phyloP scores from a whole-genome alignment of 192 early-diverging fungal species.

The Coemansia sp. region DNA sequence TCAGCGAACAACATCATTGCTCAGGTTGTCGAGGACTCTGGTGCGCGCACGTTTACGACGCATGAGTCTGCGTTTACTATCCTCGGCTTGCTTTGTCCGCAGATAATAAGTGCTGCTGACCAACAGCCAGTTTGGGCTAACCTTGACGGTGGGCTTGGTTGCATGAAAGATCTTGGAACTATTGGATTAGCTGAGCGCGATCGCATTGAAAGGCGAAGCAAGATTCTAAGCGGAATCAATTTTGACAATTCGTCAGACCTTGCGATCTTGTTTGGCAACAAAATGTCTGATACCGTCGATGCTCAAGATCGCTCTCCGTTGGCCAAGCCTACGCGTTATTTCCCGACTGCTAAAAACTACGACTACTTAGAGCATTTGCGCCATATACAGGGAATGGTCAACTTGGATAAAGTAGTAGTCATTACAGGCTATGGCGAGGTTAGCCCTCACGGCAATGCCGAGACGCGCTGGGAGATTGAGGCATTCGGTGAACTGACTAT shows the following conservation, averaged over 20 bases:
- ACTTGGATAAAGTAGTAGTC: constrained; percentile 87
- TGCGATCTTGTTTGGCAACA: neutral
- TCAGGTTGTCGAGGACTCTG: constrained; percentile 76
- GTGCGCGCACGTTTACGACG: constrained; percentile 86
- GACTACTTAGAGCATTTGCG: constrained; percentile 64
- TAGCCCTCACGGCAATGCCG: constrained; percentile 80
- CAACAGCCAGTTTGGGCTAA: constrained; percentile 83
- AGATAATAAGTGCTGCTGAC: constrained; percentile 64
- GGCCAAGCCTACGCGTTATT: constrained; percentile 85
- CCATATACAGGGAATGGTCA: constrained; percentile 66
- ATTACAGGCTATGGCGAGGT: constrained; percentile 91
- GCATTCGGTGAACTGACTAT: constrained; percentile 58
- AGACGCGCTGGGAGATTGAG: constrained; percentile 97
- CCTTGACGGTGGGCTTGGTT: constrained; percentile 79
- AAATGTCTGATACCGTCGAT: constrained; percentile 24
- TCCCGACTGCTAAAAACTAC: constrained; percentile 70
- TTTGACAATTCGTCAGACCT: constrained; percentile 1
- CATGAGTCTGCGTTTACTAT: constrained; percentile 94
- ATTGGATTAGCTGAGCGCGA: neutral
- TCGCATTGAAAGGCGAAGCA: constrained; percentile 1
- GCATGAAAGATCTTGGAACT: constrained; percentile 26
- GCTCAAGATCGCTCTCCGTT: constrained; percentile 44
- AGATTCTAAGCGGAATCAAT: neutral
- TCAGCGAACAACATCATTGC: constrained; percentile 80
- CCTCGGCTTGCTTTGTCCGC: constrained; percentile 75